These are phyloP conservation scores for Cladosporium oxysporum DNA, from an alignment of 2,329 filamentous ascomycete species.

Conservation along the genomic window DNA sequence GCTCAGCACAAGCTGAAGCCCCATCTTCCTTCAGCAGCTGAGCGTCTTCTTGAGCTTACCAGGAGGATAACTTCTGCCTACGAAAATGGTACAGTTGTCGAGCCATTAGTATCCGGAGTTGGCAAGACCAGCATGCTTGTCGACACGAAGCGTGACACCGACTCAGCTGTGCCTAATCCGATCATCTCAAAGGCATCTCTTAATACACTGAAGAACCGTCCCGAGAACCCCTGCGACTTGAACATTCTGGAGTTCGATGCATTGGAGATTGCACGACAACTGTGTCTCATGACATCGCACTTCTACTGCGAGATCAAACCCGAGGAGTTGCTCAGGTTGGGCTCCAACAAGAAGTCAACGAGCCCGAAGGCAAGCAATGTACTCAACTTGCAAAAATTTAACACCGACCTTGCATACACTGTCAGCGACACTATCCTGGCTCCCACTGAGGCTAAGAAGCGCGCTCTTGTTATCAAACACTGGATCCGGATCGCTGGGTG, in stretches of 20 bases:
- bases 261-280: conserved; percentile 83
- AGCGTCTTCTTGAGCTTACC: conserved; percentile 76
- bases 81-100: conserved; percentile 27
- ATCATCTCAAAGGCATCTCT: conserved; percentile 75
- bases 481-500: conserved; percentile 94
- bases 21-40: conserved; percentile 74
- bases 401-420: conserved; percentile 87
- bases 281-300: conserved; percentile 87
- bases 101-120: conserved; percentile 74
- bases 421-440: conserved; percentile 91
- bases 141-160: conserved; percentile 53
- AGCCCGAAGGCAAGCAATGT: conserved; percentile 79
- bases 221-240: conserved; percentile 67
- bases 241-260: conserved; percentile 89
- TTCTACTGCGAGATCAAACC: conserved; percentile 91
- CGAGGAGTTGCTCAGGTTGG: conserved; percentile 85
- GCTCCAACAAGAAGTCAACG: conserved; percentile 86
- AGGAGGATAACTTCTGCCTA: conserved; percentile 73
- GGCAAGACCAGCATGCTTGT: conserved; percentile 82
- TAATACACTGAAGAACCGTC: conserved; percentile 71
- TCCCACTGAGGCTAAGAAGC: conserved; percentile 87
- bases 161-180: conserved; percentile 59
- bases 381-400: conserved; percentile 88
- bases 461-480: conserved; percentile 88
- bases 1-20: conserved; percentile 70